These are phyloP conservation scores for Byssoonygena ceratinophila DNA, from an alignment of 2,329 filamentous ascomycete genomes.

Conservation along the genomic window DNA sequence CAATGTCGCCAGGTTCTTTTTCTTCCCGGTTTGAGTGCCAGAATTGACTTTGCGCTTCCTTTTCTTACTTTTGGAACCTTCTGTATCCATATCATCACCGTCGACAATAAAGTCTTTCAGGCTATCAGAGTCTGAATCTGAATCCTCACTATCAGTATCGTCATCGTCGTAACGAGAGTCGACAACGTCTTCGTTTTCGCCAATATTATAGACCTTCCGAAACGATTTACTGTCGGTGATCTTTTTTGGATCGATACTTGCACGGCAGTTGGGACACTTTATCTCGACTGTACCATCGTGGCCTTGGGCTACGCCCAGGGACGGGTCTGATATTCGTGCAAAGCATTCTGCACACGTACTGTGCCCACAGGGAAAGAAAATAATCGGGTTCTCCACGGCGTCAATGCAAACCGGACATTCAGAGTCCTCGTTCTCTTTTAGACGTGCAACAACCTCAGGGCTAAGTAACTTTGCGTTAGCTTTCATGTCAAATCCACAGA, in stretches of 20 bases:
- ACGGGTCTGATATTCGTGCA: constrained; percentile 54
- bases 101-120: constrained; percentile 49
- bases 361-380: constrained; percentile 77
- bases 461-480: constrained; percentile 53
- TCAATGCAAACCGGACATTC: constrained; percentile 81
- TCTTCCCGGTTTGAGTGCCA: constrained; percentile 32
- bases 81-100: constrained; percentile 16
- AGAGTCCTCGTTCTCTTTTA: constrained; percentile 53
- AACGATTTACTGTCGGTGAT: constrained; percentile 67
- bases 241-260: constrained; percentile 53
- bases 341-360: constrained; percentile 69
- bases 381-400: constrained; percentile 59
- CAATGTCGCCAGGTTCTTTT: constrained; percentile 51
- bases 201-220: constrained; percentile 58
- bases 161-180: constrained; percentile 28
- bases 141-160: constrained; percentile 34
- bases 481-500: constrained; percentile 47
- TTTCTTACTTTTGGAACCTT: constrained; percentile 33
- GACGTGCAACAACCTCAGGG: constrained; percentile 52
- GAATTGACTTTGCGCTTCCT: constrained; percentile 32
- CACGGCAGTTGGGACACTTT: constrained; percentile 69
- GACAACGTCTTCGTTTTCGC: constrained; percentile 37
- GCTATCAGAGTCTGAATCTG: constrained; percentile 24
- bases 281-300: constrained; percentile 44
- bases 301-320: constrained; percentile 48